Conservation (phyloP, 768 basidiomycete genomes). For the Leucogyrophana mollusca region DNA sequence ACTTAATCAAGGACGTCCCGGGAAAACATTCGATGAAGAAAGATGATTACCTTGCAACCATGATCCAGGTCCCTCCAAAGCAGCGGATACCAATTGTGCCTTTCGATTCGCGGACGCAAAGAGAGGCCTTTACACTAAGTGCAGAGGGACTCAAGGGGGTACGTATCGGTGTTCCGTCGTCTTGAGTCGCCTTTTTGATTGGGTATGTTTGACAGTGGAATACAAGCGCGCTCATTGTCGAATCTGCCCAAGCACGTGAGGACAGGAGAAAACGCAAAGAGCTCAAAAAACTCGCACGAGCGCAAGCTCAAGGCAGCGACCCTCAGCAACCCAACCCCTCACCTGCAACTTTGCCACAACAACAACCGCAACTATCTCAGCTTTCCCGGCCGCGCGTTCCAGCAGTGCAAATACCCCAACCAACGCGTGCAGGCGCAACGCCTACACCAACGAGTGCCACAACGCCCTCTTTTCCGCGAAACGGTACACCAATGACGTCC, state of each 20-base stretch:
- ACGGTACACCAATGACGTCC: constrained; percentile 25
- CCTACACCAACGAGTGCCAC: constrained; percentile 32
- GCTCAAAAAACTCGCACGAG: constrained; percentile 64
- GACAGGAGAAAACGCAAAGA: constrained; percentile 82
- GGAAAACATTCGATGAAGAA: constrained; percentile 83
- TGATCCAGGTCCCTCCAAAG: constrained; percentile 70
- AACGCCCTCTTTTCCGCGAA: constrained; percentile 26
- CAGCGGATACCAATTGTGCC: constrained; percentile 60
- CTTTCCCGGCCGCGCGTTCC: constrained; percentile 26
- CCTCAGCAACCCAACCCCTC: neutral
- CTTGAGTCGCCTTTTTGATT: too few relatives aligned
- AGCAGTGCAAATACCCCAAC: constrained; percentile 31
- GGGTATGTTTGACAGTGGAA: constrained; percentile 56
- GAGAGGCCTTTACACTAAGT: constrained; percentile 72
- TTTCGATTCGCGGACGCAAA: constrained; percentile 67
- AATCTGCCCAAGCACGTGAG: constrained; percentile 73
- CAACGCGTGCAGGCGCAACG: constrained; percentile 24
- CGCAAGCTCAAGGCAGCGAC: constrained; percentile 34
- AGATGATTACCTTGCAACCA: constrained; percentile 65
- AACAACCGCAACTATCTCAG: constrained; percentile 9
- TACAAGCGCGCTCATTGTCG: constrained; percentile 53
- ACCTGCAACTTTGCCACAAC: constrained; percentile 11
- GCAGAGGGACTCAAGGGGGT: constrained; percentile 74
- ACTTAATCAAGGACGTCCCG: constrained; percentile 73
- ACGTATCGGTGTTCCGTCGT: too few relatives aligned